A percentile compares a stretch with the other conserved stretches of the same genome.
Conservation (phyloP, 2,329 filamentous ascomycete species). For the Venturia aucupariae region DNA sequence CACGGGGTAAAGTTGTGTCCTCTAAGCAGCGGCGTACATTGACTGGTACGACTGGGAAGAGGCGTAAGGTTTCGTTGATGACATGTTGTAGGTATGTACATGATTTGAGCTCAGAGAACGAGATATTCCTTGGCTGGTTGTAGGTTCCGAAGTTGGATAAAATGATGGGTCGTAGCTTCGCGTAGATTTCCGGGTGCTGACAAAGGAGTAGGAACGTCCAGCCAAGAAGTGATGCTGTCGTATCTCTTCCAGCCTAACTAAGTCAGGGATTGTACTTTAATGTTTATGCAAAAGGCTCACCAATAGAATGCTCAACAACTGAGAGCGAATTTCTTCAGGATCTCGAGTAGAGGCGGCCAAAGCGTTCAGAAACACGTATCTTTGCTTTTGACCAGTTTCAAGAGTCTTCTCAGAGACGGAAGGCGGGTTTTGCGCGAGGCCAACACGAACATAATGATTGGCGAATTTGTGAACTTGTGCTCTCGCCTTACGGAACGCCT, state of each 20-base stretch:
- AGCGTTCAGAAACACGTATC: slow-evolving; percentile 11
- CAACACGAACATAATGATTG: slow-evolving; percentile 31
- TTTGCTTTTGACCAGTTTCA: slow-evolving; percentile 17
- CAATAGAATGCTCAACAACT: slow-evolving; percentile 12
- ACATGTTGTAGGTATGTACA: slow-evolving; percentile 11
- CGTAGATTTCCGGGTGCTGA: slow-evolving; percentile 4
- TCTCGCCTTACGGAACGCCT: slow-evolving; percentile 22
- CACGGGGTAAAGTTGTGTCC: slow-evolving; percentile 24
- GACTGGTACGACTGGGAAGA: slow-evolving; percentile 24
- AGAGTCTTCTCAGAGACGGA: slow-evolving; percentile 26
- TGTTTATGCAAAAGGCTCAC: background rate
- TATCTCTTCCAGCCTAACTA: slow-evolving; percentile 36
- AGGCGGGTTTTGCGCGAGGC: slow-evolving; percentile 36
- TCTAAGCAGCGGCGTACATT: slow-evolving; percentile 23
- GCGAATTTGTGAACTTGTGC: slow-evolving; percentile 30
- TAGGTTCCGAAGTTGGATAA: slow-evolving; percentile 6
- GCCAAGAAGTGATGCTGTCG: slow-evolving; percentile 43
- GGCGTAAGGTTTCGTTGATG: slow-evolving; percentile 21
- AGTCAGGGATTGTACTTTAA: slow-evolving; percentile 20
- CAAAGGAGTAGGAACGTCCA: slow-evolving; percentile 28
- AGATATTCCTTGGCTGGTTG: slow-evolving; percentile 8
- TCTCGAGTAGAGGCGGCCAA: slow-evolving; percentile 3
- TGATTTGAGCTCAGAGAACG: slow-evolving; percentile 6
- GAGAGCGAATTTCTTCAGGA: slow-evolving; percentile 11
- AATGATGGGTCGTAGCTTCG: slow-evolving; percentile 9